Evolutionary conservation across 345 rosid species (phyloP).

Genomic region (Lagerstroemia speciosa): DNA sequence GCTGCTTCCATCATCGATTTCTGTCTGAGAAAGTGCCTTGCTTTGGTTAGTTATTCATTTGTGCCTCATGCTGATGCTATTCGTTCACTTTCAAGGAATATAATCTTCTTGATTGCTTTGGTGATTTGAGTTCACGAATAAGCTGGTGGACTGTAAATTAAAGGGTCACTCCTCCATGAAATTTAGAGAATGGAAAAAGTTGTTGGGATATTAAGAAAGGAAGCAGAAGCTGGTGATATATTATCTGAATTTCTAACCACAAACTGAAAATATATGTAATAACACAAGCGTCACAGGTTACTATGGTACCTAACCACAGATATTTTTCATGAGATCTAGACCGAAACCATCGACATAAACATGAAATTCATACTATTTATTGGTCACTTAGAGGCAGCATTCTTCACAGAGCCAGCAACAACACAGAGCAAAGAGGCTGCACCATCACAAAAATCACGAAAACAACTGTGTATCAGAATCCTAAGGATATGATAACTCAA

Average conservation of each 20-base stretch:
- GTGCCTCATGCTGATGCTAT: neutral
- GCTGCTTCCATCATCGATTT: conserved; percentile 57
- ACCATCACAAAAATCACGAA: neutral
- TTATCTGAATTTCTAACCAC: neutral
- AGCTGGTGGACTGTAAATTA: neutral
- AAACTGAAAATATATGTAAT: neutral
- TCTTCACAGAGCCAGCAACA: conserved; percentile 63
- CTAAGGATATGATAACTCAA: too few species aligned
- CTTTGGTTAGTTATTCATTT: conserved; percentile 16
- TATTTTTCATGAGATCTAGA: neutral
- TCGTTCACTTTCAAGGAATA: neutral
- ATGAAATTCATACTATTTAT: neutral
- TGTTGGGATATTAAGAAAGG: neutral
- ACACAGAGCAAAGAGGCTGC: conserved; percentile 57
- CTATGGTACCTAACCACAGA: neutral
- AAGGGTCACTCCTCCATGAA: neutral
- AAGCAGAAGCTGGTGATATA: neutral
- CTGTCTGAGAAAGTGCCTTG: conserved; percentile 21
- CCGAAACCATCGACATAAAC: neutral
- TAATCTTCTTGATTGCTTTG: neutral
- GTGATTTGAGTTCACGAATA: neutral
- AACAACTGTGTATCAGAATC: too few species aligned
- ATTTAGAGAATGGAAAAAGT: too few species aligned
- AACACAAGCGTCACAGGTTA: neutral
- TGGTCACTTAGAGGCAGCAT: conserved; percentile 27